These are phyloP conservation scores for Cyberlindnera euphorbiiphila DNA, from an alignment of 805 yeast genomes.

Conservation along the genomic window DNA sequence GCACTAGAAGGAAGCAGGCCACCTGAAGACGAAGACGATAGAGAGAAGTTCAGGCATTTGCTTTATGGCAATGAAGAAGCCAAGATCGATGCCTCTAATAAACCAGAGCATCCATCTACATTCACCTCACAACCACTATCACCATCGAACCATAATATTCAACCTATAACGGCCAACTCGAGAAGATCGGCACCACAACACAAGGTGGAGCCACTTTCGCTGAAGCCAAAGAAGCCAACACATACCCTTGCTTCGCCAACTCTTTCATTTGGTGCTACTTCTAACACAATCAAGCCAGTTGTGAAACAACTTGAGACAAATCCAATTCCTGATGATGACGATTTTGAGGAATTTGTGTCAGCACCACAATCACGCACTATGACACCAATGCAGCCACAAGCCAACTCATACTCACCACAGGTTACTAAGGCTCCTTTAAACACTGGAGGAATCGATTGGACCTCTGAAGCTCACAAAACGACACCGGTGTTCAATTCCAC, in stretches of 20 bases:
- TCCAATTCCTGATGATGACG: conserved; percentile 23
- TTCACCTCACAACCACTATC: conserved; percentile 20
- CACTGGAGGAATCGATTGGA: conserved; percentile 22
- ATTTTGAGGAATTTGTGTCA: conserved; percentile 30
- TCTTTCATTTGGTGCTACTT: conserved; percentile 19
- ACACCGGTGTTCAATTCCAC: too few species aligned
- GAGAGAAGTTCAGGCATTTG: conserved; percentile 21
- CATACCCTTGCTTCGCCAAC: background rate
- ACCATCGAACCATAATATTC: conserved; percentile 8
- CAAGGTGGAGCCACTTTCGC: conserved; percentile 20
- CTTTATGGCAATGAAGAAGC: conserved; percentile 18
- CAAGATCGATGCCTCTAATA: conserved; percentile 3
- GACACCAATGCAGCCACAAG: conserved; percentile 12
- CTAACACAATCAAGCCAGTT: conserved; percentile 13
- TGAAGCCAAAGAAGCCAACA: conserved; percentile 16
- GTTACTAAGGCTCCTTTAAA: conserved; percentile 1
- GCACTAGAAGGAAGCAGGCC: conserved; percentile 24
- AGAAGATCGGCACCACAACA: conserved; percentile 9
- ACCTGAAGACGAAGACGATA: conserved; percentile 24
- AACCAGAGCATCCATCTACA: conserved; percentile 10
- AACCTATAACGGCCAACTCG: background rate
- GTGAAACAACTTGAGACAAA: conserved; percentile 14
- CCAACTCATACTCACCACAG: conserved; percentile 3
- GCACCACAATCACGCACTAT: conserved; percentile 27
- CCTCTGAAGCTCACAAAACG: conserved; percentile 17